A percentile compares a stretch with the other conserved stretches of the same genome.
Conservation (phyloP, 2,329 filamentous ascomycete genomes). For the Penicillium concentricum region DNA sequence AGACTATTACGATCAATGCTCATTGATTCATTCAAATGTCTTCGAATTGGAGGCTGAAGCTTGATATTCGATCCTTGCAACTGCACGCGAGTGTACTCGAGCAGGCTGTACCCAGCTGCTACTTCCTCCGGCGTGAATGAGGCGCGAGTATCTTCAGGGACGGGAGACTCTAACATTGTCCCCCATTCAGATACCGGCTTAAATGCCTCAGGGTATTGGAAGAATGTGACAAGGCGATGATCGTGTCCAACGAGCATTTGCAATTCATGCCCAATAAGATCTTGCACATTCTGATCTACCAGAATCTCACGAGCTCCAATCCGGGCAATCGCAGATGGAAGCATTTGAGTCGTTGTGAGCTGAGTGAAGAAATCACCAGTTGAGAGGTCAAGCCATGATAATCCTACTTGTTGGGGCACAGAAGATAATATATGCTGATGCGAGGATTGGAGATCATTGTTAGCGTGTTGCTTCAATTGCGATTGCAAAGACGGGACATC, state of each 20-base stretch:
- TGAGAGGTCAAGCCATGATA: constrained; percentile 93
- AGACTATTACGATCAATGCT: constrained; percentile 89
- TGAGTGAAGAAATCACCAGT: constrained; percentile 95
- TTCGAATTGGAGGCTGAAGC: constrained; percentile 76
- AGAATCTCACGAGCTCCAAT: constrained; percentile 84
- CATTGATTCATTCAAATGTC: constrained; percentile 76
- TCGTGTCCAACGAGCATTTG: constrained; percentile 71
- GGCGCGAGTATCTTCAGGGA: constrained; percentile 54
- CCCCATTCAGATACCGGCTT: constrained; percentile 65
- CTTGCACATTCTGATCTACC: constrained; percentile 63
- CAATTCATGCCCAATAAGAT: constrained; percentile 60
- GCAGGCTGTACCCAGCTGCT: constrained; percentile 72
- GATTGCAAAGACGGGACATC: constrained; percentile 29
- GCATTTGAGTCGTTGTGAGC: constrained; percentile 63
- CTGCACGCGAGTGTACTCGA: constrained; percentile 79
- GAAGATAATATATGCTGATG: constrained; percentile 31
- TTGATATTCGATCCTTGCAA: constrained; percentile 76
- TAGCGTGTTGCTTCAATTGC: constrained; percentile 22
- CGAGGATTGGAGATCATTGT: constrained; percentile 14
- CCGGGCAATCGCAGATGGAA: constrained; percentile 79
- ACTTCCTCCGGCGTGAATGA: constrained; percentile 69
- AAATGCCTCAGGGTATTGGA: constrained; percentile 48
- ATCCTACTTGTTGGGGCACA: constrained; percentile 58
- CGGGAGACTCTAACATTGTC: constrained; percentile 71
- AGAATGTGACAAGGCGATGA: constrained; percentile 72